Evolutionary conservation across 345 rosid genomes (phyloP), one percentile per base, ranked within the genome.

Genomic region (Eucalyptus urophylla): DNA sequence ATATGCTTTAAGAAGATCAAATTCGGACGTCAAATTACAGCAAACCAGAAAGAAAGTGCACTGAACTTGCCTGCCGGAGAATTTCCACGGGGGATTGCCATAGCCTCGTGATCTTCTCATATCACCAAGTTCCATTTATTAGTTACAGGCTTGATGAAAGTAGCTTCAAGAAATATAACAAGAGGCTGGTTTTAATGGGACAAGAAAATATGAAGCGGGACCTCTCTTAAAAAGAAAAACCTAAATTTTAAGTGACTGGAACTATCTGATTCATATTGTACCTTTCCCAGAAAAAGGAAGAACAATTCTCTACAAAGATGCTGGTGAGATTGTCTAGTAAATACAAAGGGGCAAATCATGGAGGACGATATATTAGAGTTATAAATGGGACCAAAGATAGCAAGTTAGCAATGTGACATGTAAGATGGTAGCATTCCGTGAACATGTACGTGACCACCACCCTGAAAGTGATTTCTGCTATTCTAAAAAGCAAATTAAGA

Each of bases 11-110:
- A 67, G n/a, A 65, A 58, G 54, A 54, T 27, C 22, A 85, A 51
- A 50, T 21, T 25, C 15, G 58, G 31, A 83, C n/a, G 24, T 33
- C 51, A 49, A 49, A 45, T 43, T 25, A 90, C 25, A 14, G 31
- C 87, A 90, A 76, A 76, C 83, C 21, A 69, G 54, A 76, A 19
- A 44, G 43, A 88, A 49, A 21, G 56, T 40, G 31, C 60, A 27
- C 51, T 43, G 69, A 13, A 89, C 97, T 92, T 93, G 91, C 99
- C 99, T 96, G 95, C 99, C 99, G 91, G 91, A 94, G 90, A 98
- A 98, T 92, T 92, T 93, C 99, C 99, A 98, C 65, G 99, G 99
- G 89, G 99, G 95, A 44, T 92, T 94, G 81, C 97, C 96, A 89
- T 97, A 97, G 80, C 96, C 94, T 31, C 91, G 91, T 44, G 95